Evolutionary conservation across 441 rosid genomes (phyloP).

Genomic region (Dalechampia spathulata): DNA sequence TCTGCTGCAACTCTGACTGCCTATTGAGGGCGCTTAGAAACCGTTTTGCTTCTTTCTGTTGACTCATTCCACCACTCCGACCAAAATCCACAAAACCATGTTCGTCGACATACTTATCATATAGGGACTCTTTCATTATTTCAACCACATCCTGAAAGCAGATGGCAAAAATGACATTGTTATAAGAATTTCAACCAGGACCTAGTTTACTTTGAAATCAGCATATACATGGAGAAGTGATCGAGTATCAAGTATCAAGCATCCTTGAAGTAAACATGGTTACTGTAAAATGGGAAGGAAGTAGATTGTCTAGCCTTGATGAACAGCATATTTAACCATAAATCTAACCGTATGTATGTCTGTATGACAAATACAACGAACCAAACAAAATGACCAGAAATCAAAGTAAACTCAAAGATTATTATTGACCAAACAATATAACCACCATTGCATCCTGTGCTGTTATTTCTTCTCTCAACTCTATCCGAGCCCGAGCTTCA

Average conservation of each 20-base stretch:
- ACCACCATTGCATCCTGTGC: constrained; percentile 63
- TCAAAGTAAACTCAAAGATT: no score
- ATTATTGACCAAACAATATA: constrained; percentile 5
- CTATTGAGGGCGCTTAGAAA: constrained; percentile 87
- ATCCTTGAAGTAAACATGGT: not conserved
- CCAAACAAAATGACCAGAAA: no score
- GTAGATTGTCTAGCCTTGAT: not conserved
- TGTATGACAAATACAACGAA: no score
- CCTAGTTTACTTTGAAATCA: not conserved
- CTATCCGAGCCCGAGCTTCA: constrained; percentile 94
- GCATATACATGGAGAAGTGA: no score
- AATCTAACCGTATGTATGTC: no score
- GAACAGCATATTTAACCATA: not conserved
- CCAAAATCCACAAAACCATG: constrained; percentile 93
- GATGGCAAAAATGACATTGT: not conserved
- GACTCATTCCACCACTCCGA: constrained; percentile 98
- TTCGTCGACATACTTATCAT: constrained; percentile 88
- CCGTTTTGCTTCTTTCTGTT: constrained; percentile 94
- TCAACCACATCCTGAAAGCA: constrained; percentile 84
- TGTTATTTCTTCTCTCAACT: constrained; percentile 89
- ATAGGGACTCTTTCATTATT: constrained; percentile 93
- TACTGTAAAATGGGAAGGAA: not conserved
- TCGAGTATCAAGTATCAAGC: not conserved
- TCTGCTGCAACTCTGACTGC: constrained; percentile 86
- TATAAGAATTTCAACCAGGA: not conserved